Evolutionary conservation across 1,284 basidiomycete genomes (phyloP).

Genomic region (Ceratobasidium sp.): DNA sequence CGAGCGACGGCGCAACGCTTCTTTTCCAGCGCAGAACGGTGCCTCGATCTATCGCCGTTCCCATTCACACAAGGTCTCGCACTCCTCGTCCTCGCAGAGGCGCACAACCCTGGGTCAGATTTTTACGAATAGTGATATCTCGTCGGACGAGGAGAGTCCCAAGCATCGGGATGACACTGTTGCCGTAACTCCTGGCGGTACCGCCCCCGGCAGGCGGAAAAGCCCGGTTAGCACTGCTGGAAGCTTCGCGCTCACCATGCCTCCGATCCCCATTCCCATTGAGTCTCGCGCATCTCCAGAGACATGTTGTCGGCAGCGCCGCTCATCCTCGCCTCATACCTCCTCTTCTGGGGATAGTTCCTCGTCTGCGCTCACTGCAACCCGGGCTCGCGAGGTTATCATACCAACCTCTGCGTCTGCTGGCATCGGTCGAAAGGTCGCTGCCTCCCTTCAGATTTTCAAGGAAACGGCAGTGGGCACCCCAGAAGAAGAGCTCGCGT

Average conservation of each 20-base stretch:
- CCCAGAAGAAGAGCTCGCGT: slow-evolving; percentile 36
- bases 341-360: slow-evolving; percentile 41
- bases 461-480: slow-evolving; percentile 65
- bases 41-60: slow-evolving; percentile 11
- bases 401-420: slow-evolving; percentile 51
- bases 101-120: slow-evolving; percentile 6
- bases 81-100: slow-evolving; percentile 7
- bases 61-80: slow-evolving; percentile 36
- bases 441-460: slow-evolving; percentile 79
- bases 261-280: slow-evolving; percentile 1
- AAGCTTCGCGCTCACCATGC: slow-evolving; percentile 24
- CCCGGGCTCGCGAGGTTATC: slow-evolving; percentile 36
- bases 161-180: slow-evolving; percentile 19
- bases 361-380: slow-evolving; percentile 47
- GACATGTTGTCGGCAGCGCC: slow-evolving; percentile 7
- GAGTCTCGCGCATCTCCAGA: slow-evolving; percentile 18
- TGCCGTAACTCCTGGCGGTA: slow-evolving; percentile 39
- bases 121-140: slow-evolving; percentile 34
- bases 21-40: slow-evolving; percentile 28
- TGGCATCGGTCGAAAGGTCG: slow-evolving; percentile 80
- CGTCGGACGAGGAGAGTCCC: slow-evolving; percentile 36
- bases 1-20: slow-evolving; percentile 28
- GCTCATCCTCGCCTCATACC: slow-evolving; percentile 12
- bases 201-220: slow-evolving; percentile 29
- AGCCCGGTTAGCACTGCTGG: slow-evolving; percentile 21